Evolutionary conservation across 768 basidiomycete genomes (phyloP), one percentile per base, ranked within the genome.

Genomic region (Cystofilobasidium macerans): DNA sequence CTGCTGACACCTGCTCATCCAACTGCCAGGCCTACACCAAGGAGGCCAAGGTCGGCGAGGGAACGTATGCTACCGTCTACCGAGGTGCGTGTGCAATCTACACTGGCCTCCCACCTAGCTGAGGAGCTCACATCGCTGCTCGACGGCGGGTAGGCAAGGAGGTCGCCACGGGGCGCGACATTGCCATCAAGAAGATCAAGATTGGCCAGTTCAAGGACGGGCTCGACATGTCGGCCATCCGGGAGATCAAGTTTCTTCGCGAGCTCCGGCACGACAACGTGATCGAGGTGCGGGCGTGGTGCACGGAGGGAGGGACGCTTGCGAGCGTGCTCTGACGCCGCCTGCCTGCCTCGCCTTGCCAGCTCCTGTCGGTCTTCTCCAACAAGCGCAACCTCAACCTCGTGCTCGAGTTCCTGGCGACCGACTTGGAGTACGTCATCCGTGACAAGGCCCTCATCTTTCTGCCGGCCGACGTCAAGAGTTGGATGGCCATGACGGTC

Each of bases 141-240:
- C n/a, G n/a, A n/a, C n/a, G n/a, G n/a, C n/a, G n/a, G n/a, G n/a
- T n/a, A 91, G 89, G 88, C 30, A 80, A 85, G 69, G 86, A 90
- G 71, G 80, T 82, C 22, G 78, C 84, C 0, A 88, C 87, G 2
- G 84, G 84, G 35, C 80, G 85, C n/a, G 87, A 86, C 76, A 85
- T 97, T 0, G 95, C 95, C 64, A 94, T 99, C 71, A 99, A 99
- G 80, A 98, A 98, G 78, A 94, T 95, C 71, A 94, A 94, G 73
- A 86, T 93, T 18, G 91, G 92, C 6, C 88, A 88, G 71, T 92
- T 94, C 80, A 94, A 93, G 75, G 95, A 98, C 77, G 95, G 95
- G 16, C 81, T 99, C 38, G 94, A 98, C 77, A 97, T 99, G 92
- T 94, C 91, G 69, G 95, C 95, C 65, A 86, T 99, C 64, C 86